These are phyloP conservation scores for Platanus orientalis DNA, from an alignment of 164 flowering plant species.

Conservation along the genomic window DNA sequence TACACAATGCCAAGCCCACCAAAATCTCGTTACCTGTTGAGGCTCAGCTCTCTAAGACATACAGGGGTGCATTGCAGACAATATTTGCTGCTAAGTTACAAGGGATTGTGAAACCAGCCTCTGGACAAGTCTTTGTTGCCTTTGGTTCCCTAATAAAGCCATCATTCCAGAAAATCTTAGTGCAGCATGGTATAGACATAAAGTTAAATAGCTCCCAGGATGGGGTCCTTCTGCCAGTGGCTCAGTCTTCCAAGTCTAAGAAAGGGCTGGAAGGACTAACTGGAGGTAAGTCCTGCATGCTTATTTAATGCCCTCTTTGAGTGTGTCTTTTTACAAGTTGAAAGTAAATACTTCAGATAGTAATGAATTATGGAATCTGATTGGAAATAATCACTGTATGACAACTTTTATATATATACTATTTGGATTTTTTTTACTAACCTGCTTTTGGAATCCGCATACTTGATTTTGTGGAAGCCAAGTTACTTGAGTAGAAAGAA, in stretches of 20 bases:
- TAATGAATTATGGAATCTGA: not conserved
- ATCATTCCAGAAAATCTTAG: conserved; percentile 62
- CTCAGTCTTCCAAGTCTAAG: conserved; percentile 39
- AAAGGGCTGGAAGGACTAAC: conserved; percentile 29
- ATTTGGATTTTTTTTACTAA: not conserved
- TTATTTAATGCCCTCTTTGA: not conserved
- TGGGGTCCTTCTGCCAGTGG: conserved; percentile 62
- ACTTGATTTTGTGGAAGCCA: too few species aligned
- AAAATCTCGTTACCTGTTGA: conserved; percentile 47
- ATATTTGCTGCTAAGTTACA: conserved; percentile 73
- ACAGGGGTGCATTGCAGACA: conserved; percentile 40
- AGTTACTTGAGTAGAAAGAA: too few species aligned
- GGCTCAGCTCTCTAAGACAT: conserved; percentile 25
- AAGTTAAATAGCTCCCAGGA: conserved; percentile 40
- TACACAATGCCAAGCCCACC: conserved; percentile 60
- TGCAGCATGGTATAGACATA: conserved; percentile 59
- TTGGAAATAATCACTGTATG: not conserved
- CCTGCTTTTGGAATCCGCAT: too few species aligned
- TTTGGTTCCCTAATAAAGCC: conserved; percentile 80
- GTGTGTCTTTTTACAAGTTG: not conserved
- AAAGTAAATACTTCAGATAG: not conserved
- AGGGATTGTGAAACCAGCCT: conserved; percentile 34
- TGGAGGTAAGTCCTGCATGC: conserved; percentile 41
- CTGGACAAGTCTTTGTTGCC: conserved; percentile 57
- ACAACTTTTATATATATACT: not conserved